Evolutionary conservation across 495 filamentous ascomycete genomes (phyloP).

Genomic region (Amphirosellinia nigrospora): DNA sequence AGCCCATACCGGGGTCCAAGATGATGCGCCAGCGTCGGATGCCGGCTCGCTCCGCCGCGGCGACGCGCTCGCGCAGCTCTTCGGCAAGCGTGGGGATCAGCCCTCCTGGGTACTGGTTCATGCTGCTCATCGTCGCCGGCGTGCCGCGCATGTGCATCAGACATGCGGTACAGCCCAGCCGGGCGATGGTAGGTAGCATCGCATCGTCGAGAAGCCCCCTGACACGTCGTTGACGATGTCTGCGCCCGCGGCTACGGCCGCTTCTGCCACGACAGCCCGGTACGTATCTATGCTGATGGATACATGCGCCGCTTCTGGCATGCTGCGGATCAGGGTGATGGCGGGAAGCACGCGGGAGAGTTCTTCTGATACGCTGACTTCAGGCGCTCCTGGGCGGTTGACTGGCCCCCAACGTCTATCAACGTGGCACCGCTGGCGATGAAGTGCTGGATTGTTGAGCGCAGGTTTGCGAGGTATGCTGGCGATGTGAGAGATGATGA

Average conservation of each 20-base stretch:
- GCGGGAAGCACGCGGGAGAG: slow-evolving; percentile 77
- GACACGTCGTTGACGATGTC: slow-evolving; percentile 97
- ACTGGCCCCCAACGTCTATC: slow-evolving; percentile 93
- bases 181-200: slow-evolving; percentile 83
- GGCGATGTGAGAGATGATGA: slow-evolving; percentile 32
- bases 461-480: slow-evolving; percentile 36
- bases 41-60: slow-evolving; percentile 80
- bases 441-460: slow-evolving; percentile 60
- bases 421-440: slow-evolving; percentile 76
- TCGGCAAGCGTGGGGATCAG: slow-evolving; percentile 69
- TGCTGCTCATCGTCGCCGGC: slow-evolving; percentile 78
- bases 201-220: slow-evolving; percentile 75
- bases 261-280: slow-evolving; percentile 81
- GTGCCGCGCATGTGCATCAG: slow-evolving; percentile 97
- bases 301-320: slow-evolving; percentile 64
- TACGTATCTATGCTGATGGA: slow-evolving; percentile 93
- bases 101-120: slow-evolving; percentile 74
- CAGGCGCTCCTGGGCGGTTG: slow-evolving; percentile 73
- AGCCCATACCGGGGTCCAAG: slow-evolving; percentile 92
- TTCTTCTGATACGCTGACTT: slow-evolving; percentile 75
- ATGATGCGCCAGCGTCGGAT: slow-evolving; percentile 92
- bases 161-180: slow-evolving; percentile 79
- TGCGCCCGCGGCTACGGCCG: slow-evolving; percentile 80
- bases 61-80: slow-evolving; percentile 74
- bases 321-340: slow-evolving; percentile 73